Evolutionary conservation across 768 basidiomycete genomes (phyloP).

Genomic region (Peribolospora baueri): DNA sequence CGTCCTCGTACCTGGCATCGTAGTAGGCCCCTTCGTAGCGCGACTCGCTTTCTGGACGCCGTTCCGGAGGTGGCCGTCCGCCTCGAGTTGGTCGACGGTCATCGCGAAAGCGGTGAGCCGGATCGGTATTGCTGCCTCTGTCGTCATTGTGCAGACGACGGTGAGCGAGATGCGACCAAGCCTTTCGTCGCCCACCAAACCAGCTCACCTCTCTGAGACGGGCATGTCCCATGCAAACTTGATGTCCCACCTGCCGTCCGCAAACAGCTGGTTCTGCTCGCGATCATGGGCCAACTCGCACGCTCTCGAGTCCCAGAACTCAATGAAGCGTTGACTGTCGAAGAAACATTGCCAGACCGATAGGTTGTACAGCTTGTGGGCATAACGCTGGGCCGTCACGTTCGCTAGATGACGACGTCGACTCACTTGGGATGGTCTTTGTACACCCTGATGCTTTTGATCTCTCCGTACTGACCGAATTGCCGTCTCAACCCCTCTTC

Average conservation of each 20-base stretch:
- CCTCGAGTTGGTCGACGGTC: constrained; percentile 2
- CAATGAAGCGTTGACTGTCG: constrained; percentile 63
- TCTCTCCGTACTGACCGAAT: constrained; percentile 72
- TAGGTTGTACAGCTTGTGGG: constrained; percentile 1
- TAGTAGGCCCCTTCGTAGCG: not conserved
- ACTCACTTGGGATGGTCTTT: constrained; percentile 8
- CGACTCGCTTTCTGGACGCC: constrained; percentile 6
- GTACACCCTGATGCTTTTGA: constrained; percentile 37
- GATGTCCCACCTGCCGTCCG: constrained; percentile 75
- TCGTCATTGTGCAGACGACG: constrained; percentile 21
- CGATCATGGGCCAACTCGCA: constrained; percentile 56
- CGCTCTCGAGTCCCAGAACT: constrained; percentile 74
- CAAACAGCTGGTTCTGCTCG: constrained; percentile 47
- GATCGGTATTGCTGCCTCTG: not conserved
- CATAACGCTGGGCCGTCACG: constrained; percentile 19
- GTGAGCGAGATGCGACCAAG: constrained; percentile 23
- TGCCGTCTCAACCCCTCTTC: constrained; percentile 64
- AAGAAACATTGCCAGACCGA: not conserved
- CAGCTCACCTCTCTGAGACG: constrained; percentile 20
- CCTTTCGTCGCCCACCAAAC: not conserved
- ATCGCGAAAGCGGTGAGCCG: constrained; percentile 3
- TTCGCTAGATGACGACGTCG: constrained; percentile 37
- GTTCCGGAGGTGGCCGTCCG: constrained; percentile 5
- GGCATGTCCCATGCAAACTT: constrained; percentile 59
- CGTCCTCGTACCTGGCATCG: not conserved